Evolutionary conservation across 2,329 filamentous ascomycete genomes (phyloP).

Genomic region (Ceratocystis smalleyi): DNA sequence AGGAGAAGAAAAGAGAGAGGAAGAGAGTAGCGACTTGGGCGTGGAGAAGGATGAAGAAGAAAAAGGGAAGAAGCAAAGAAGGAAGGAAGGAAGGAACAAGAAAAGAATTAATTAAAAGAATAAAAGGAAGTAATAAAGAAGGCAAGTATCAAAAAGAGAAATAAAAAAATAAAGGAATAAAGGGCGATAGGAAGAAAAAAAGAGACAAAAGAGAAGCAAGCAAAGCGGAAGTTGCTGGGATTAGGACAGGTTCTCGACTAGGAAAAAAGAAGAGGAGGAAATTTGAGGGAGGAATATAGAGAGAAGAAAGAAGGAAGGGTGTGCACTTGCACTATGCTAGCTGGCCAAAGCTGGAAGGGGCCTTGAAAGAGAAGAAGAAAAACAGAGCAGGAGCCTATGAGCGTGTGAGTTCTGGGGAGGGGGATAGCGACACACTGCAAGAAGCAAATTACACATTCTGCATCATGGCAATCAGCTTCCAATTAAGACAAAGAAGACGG

Average conservation of each 20-base stretch:
- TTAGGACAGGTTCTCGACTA: not conserved
- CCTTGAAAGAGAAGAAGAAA: not conserved
- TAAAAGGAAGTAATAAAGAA: constrained; percentile 13
- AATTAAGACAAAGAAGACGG: not conserved
- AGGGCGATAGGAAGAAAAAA: constrained; percentile 18
- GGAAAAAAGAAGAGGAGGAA: constrained; percentile 2
- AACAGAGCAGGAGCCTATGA: not conserved
- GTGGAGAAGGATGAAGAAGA: constrained; percentile 12
- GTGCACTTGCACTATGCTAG: not conserved
- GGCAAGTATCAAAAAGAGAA: constrained; percentile 16
- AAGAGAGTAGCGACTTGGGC: constrained; percentile 11
- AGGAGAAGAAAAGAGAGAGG: constrained; percentile 18
- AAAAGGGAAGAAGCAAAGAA: constrained; percentile 10
- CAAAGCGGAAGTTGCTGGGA: constrained; percentile 4
- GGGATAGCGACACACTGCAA: not conserved
- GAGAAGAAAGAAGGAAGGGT: constrained; percentile 7
- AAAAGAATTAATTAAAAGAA: constrained; percentile 11
- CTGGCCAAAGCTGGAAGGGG: constrained; percentile 7
- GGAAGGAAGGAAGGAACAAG: not conserved
- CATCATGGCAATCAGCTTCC: not conserved
- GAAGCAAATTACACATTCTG: constrained; percentile 4
- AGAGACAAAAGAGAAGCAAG: constrained; percentile 17
- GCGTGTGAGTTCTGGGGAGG: not conserved
- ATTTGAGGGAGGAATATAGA: constrained; percentile 1
- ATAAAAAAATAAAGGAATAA: constrained; percentile 9